phyloP scores from a whole-genome alignment of 495 filamentous ascomycete species.

The Aspergillus cavernicola region DNA sequence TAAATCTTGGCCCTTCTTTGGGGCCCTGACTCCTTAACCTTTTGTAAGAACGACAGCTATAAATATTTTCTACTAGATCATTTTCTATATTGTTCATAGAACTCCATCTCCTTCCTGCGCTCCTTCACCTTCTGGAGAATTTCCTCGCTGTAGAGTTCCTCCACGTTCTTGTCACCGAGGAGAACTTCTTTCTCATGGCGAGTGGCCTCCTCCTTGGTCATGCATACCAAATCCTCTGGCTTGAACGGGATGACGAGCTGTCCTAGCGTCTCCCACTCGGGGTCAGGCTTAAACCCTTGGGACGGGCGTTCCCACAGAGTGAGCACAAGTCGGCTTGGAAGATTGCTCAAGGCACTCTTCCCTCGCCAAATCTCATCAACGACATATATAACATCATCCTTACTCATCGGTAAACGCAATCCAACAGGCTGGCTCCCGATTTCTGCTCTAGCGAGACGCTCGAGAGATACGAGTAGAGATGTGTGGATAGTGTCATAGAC shows the following conservation, averaged over 20 bases:
- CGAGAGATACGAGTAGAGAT: constrained; percentile 67
- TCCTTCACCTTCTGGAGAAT: constrained; percentile 11
- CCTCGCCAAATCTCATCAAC: constrained; percentile 87
- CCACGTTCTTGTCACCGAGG: constrained; percentile 12
- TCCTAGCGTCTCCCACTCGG: constrained; percentile 48
- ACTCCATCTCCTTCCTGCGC: constrained; percentile 12
- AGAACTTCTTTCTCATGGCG: constrained; percentile 16
- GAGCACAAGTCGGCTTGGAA: constrained; percentile 72
- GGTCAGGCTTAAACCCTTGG: constrained; percentile 42
- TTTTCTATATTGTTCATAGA: constrained; percentile 10
- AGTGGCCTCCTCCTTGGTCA: constrained; percentile 64
- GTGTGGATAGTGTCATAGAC: constrained; percentile 80
- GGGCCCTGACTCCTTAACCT: not conserved
- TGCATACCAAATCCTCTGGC: constrained; percentile 75
- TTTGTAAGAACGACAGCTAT: no score
- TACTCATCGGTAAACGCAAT: constrained; percentile 70
- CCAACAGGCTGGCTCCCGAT: constrained; percentile 61
- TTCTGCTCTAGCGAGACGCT: constrained; percentile 59
- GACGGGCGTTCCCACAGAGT: constrained; percentile 68
- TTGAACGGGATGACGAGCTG: constrained; percentile 66
- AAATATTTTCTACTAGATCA: no score
- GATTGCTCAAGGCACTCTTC: constrained; percentile 75
- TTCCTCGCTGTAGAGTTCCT: constrained; percentile 8
- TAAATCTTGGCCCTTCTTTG: not conserved
- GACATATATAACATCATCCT: constrained; percentile 77